Conservation (phyloP, 441 rosid genomes). For the Populus hybrid region DNA sequence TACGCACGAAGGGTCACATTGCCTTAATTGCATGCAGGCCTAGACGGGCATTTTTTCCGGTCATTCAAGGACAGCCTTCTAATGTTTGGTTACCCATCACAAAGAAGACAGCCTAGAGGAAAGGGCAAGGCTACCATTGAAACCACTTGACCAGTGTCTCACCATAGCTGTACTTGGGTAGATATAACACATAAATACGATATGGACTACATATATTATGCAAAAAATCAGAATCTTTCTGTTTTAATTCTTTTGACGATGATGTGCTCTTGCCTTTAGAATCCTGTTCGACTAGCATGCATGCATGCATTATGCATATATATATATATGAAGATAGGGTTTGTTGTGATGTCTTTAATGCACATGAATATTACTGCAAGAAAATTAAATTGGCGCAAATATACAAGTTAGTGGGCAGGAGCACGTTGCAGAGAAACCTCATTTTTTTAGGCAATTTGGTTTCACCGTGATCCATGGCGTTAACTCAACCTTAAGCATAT, state of each 20-base stretch:
- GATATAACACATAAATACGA: conserved; percentile 8
- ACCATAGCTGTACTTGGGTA: not conserved
- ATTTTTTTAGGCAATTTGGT: too few relatives aligned
- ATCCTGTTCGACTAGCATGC: too few relatives aligned
- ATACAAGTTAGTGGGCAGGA: too few relatives aligned
- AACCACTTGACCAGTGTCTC: not conserved
- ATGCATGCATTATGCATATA: too few relatives aligned
- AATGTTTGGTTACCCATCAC: conserved; percentile 5
- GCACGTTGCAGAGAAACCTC: too few relatives aligned
- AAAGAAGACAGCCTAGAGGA: not conserved
- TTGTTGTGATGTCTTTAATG: too few relatives aligned
- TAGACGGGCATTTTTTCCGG: not conserved
- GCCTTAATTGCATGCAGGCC: not conserved
- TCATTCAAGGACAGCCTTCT: not conserved
- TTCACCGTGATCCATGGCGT: too few relatives aligned
- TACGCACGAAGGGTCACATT: not conserved
- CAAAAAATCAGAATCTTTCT: not conserved
- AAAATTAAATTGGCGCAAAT: too few relatives aligned
- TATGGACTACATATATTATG: not conserved
- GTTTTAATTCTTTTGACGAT: not conserved
- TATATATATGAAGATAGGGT: too few relatives aligned
- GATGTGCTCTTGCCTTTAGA: too few relatives aligned
- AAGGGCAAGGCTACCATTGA: not conserved
- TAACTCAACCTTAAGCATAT: too few relatives aligned
- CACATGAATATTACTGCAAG: too few relatives aligned